Evolutionary conservation across 2,329 filamentous ascomycete species (phyloP).

Genomic region (Sporothrix brunneoviolacea): DNA sequence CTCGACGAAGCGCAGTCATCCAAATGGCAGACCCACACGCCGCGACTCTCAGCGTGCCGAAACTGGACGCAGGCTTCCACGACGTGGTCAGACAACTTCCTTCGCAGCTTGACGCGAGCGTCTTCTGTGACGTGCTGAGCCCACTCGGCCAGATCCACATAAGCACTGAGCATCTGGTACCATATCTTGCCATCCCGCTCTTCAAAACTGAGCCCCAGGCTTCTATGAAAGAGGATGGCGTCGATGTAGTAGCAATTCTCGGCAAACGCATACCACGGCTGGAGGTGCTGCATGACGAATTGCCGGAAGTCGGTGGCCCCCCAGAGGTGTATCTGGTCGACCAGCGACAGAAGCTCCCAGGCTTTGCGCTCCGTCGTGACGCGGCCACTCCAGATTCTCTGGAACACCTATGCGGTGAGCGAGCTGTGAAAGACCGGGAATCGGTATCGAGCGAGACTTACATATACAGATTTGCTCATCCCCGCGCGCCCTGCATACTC

Average conservation of each 20-base stretch:
- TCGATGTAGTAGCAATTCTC: not conserved
- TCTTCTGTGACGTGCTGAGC: not conserved
- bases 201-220: not conserved
- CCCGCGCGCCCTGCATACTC: not conserved
- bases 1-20: not conserved
- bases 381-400: constrained; percentile 1
- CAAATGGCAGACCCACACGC: not conserved
- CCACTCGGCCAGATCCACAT: not conserved
- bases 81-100: not conserved
- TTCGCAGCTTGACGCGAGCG: not conserved
- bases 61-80: not conserved
- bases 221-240: not conserved
- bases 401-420: not conserved
- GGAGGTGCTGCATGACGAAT: not conserved
- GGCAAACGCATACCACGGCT: not conserved
- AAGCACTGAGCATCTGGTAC: too few species aligned
- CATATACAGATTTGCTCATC: constrained; percentile 2
- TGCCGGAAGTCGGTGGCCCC: not conserved
- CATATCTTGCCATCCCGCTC: too few species aligned
- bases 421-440: not conserved
- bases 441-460: not conserved
- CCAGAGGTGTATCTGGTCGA: constrained; percentile 2
- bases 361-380: constrained; percentile 1
- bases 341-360: not conserved
- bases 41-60: not conserved